A percentile compares a stretch with the other conserved stretches of the same genome.
phyloP scores from a whole-genome alignment of 2,329 filamentous ascomycete species.

The Fusarium sp. region DNA sequence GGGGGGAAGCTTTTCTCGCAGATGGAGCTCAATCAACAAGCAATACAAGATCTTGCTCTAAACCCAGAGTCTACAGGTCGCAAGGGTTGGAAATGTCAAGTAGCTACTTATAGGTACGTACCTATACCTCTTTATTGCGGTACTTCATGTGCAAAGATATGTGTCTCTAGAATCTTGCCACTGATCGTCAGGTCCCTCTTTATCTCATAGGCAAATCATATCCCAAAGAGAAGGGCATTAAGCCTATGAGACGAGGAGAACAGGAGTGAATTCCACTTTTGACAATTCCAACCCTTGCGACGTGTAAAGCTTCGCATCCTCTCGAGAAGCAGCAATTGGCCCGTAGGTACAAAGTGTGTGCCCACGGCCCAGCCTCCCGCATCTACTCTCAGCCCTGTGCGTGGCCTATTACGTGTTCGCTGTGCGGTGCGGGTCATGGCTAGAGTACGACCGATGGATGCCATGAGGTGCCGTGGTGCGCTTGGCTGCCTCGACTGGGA shows the following conservation, averaged over 20 bases:
- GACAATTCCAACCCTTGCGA: no score
- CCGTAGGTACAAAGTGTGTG: background rate
- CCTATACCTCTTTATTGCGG: no score
- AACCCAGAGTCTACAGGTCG: background rate
- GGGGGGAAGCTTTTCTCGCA: background rate
- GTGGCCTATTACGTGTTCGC: constrained; percentile 30
- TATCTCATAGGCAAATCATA: no score
- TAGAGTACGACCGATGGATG: constrained; percentile 15
- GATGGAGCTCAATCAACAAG: background rate
- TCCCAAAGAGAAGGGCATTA: no score
- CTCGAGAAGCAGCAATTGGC: constrained; percentile 19
- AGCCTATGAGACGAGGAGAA: no score
- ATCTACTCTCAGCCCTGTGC: constrained; percentile 31
- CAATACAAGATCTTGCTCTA: background rate
- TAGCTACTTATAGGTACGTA: no score
- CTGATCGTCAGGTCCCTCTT: no score
- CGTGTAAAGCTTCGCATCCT: constrained; percentile 2
- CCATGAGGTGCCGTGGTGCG: constrained; percentile 16
- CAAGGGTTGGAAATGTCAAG: no score
- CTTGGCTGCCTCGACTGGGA: background rate
- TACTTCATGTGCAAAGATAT: no score
- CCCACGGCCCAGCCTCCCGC: background rate
- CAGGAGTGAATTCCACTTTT: no score
- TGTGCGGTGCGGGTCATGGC: constrained; percentile 38
- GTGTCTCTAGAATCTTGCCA: no score